Evolutionary conservation across 192 early-diverging fungal species (phyloP), one percentile per base, ranked within the genome.

Genomic region (Thamnidium elegans): DNA sequence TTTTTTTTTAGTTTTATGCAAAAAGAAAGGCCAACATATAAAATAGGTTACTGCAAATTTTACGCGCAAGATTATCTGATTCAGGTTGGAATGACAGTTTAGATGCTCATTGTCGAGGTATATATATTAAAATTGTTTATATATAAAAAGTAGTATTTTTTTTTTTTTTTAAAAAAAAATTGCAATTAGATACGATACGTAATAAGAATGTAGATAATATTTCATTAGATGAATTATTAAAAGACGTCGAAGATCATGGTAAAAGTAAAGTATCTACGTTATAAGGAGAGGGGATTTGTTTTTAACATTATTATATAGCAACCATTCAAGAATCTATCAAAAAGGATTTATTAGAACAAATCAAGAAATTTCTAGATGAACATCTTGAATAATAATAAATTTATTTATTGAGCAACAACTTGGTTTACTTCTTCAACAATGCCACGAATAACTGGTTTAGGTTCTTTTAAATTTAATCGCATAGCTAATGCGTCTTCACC

Each of bases 401-500:
- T 47, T 62, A 11, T 4, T 48, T 53, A 46, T 19, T 61, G 23
- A 43, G 43, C 67, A 36, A 39, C 58, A 11, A 54, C 62, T 32
- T 50, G 39, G 54, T 73, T 73, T 21, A 73, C 63, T 53, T 73
- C 71, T 50, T 73, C 71, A 2, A 73, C 66, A 13, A 73, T 56
- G 19, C 67, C 67, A 36, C 71, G 61, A 26, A 58, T 45, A 42
- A 56, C 36, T 23, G 63, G 63, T 11, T 58, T 63, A 54, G 66
- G 62, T 15, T 65, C 65, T 23, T 67, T 67, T 20, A 79, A 65
- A 31, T 74, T 61, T 52, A 83, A 78, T 50, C 84, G 82, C 89
- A 91, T 92, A 21, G 86, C 87, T 66, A 89, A 91, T 5, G 91
- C 89, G 67, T 94, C 91, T 72, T 99, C 97, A 19, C 97, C 97